phyloP scores from a whole-genome alignment of 495 filamentous ascomycete species.

The Choiromyces venosus region DNA sequence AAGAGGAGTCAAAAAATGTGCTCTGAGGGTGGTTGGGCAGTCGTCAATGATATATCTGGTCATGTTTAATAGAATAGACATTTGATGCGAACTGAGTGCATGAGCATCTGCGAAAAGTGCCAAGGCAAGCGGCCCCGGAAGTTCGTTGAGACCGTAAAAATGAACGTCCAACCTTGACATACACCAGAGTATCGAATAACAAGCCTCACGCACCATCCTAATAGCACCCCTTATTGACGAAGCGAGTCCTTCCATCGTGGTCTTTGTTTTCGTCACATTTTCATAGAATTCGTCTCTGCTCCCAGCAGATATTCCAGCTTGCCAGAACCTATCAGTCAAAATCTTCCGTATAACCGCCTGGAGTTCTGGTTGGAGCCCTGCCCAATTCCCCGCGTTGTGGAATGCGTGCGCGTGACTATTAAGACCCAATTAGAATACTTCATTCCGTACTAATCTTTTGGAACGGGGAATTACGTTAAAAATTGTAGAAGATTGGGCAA shows the following conservation, averaged over 20 bases:
- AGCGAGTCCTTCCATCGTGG: slow-evolving; percentile 85
- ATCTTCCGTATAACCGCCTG: slow-evolving; percentile 70
- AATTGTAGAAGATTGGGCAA: slow-evolving; percentile 82
- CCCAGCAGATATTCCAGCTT: slow-evolving; percentile 91
- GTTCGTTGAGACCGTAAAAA: slow-evolving; percentile 81
- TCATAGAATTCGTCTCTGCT: slow-evolving; percentile 96
- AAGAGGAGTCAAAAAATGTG: slow-evolving; percentile 80
- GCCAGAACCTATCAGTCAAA: slow-evolving; percentile 95
- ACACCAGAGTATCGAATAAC: slow-evolving; percentile 87
- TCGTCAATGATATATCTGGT: slow-evolving; percentile 82
- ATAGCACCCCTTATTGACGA: slow-evolving; percentile 86
- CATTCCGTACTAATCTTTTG: neutral
- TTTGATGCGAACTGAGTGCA: slow-evolving; percentile 83
- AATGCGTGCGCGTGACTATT: slow-evolving; percentile 84
- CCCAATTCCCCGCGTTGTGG: slow-evolving; percentile 81
- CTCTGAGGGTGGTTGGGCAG: slow-evolving; percentile 70
- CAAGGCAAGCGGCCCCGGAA: slow-evolving; percentile 76
- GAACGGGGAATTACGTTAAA: slow-evolving; percentile 54
- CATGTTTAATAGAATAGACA: slow-evolving; percentile 81
- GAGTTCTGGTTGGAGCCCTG: slow-evolving; percentile 68
- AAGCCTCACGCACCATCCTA: slow-evolving; percentile 80
- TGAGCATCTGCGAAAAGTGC: slow-evolving; percentile 79
- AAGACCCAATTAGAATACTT: slow-evolving; percentile 19
- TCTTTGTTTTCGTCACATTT: slow-evolving; percentile 76
- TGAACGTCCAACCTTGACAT: slow-evolving; percentile 80